Base-by-base conservation (phyloP, 1,139 yeast genomes). In the Scheffersomyces lignicola region DNA sequence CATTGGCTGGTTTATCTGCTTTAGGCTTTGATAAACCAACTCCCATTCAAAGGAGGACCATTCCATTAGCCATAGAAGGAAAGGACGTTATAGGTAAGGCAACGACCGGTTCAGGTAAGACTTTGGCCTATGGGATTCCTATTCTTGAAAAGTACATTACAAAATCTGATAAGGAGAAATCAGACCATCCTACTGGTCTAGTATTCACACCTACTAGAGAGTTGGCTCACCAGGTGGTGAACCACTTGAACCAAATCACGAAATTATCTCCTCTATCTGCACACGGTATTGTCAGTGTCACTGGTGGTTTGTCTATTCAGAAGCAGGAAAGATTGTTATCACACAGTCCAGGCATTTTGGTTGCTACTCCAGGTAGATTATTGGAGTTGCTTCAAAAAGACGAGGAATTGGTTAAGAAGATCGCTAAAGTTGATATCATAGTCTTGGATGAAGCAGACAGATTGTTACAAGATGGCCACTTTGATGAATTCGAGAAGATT, bases 401-500 rank as follows among this genome's bases (percentile, higher is more conserved):
- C 40, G 67, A 68, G 20, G 75, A 69, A 1, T 47, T 80, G 24
- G 69, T 80, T 7, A 62, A 67, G 17, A 69, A 80, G 50, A 66
- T 89, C 44, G 74, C 84, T 11, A 65, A 76, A 17, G 71, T 87
- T 8, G 88, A 86, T 38, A 72, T 80, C 5, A 55, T 92, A 7
- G 96, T 90, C 1, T 69, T 90, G 28, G 99, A 94, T 66, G 99
- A 94, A 60, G 99, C 98, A n/a, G 99, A 92, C 64, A 72, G 98
- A 57, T 69, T 92, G 44, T 71, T 94, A 37, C 97, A 92, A 61
- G 96, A 90, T 51, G 97, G 98, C 2, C 97, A 90, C 62, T 92
- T 92, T 54, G 95, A 87, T 39, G 98, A 94, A 56, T 77, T 94
- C 48, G 95, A 83, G 47, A 83, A 85, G 51, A 84, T 88, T 34